Evolutionary conservation across 1,284 basidiomycete species (phyloP), one percentile per base, ranked within the genome.

Genomic region (Cryptococcus sp.): DNA sequence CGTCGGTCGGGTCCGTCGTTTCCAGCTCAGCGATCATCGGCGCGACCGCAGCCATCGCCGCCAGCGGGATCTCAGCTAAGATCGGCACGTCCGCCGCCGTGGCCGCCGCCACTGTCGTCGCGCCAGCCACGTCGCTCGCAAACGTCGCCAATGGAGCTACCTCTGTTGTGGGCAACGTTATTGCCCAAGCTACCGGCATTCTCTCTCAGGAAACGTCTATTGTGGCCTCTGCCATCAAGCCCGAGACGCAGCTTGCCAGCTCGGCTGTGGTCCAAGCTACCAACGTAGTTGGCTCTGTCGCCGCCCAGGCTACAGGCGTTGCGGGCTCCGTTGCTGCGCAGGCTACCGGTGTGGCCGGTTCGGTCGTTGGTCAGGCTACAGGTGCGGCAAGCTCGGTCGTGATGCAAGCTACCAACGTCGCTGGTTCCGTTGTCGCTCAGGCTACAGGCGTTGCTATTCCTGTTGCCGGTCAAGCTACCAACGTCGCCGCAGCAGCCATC

Each of bases 1-100:
- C 54, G 42, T 45, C 53, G 10, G 47, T 54, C 42, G 52, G 48
- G 16, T 53, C 57, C 5, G 53, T 53, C 22, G 47, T 20, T 10
- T 48, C 47, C 47, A 27, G 53, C 11, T 56, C 58, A n/a, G 57
- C 47, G 7, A 25, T 46, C 23, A 40, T 41, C 25, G 23, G 25
- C 38, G 57, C 47, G 13, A 50, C 57, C 2, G 17, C 22, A 7
- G 47, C 4, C 17, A 7, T 48, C 20, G 3, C 27, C 7, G 57
- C 19, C 23, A 47, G 47, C 23, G 52, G 19, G 8, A n/a, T 59
- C 13, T 44, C 41, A 15, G 41, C 35, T 17, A 54, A 54, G 38
- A 35, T 20, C 38, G 56, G 56, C 7, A n/a, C 49, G 7, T 23
- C 22, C 17, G 53, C 50, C 16, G 23, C 42, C 15, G 17, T 35